A percentile compares a stretch with the other conserved stretches of the same genome.
These are phyloP conservation scores for Saccharum officinarum DNA, from an alignment of 176 grass and related monocot species.

Conservation along the genomic window DNA sequence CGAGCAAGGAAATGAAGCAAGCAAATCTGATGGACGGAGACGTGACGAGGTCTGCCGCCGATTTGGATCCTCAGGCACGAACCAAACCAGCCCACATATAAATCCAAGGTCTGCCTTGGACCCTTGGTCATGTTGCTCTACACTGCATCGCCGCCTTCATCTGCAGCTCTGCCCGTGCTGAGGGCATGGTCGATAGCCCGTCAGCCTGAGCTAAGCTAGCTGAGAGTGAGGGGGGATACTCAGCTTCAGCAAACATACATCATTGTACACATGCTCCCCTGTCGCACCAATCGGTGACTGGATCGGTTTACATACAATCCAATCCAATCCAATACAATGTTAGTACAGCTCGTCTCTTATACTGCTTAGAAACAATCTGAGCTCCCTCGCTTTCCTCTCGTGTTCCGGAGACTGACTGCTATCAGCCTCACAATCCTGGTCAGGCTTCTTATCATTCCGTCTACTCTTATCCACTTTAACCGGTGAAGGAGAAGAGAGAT, in stretches of 20 bases:
- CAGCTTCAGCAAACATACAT: neutral
- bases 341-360: conserved; percentile 60
- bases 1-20: too few relatives aligned
- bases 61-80: too few relatives aligned
- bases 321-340: neutral
- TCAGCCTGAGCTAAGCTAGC: too few relatives aligned
- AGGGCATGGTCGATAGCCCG: too few relatives aligned
- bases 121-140: too few relatives aligned
- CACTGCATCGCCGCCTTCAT: too few relatives aligned
- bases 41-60: too few relatives aligned
- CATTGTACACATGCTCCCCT: neutral
- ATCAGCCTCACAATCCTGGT: neutral
- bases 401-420: conserved; percentile 51
- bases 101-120: too few relatives aligned
- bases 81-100: too few relatives aligned
- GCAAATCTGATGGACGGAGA: too few relatives aligned
- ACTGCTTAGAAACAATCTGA: conserved; percentile 52
- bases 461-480: neutral
- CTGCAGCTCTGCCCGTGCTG: too few relatives aligned
- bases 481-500: conserved; percentile 52
- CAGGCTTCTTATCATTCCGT: neutral
- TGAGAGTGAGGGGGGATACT: too few relatives aligned
- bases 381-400: conserved; percentile 37
- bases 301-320: neutral
- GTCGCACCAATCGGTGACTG: neutral